Base-by-base conservation (phyloP, 306 rosid species). In the Rosa lucieae region DNA sequence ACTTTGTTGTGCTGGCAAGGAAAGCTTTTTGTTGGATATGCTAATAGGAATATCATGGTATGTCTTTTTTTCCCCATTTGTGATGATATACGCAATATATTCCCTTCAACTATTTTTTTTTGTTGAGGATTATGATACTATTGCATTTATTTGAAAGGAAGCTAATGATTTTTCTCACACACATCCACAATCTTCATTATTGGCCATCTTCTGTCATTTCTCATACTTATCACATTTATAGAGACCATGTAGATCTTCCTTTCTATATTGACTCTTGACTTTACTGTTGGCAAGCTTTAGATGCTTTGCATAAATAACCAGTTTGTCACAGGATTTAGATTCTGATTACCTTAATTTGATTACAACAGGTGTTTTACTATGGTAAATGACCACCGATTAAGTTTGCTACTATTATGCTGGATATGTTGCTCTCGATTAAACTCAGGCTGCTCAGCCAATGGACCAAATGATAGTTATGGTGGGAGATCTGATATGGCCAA, bases 11-110 rank as follows among this genome's bases (percentile, higher is more conserved):
- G 88, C 79, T 87, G 91, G 85, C 89, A 91, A 79, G 97, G 89
- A 85, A 92, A 89, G 80, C 89, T 92, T 14, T 92, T 84, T 75
- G 90, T 91, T 71, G 99, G 99, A 70, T 86, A 44, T 84, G 95
- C 89, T 40, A 89, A 94, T 67, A 85, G 85, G 84, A 79, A 85
- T 72, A 79, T 92, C 79, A 92, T 87, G 97, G 98, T 92, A 52
- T 40, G 37, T 49, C 73, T 76, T 43, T 75, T 53, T 74, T 77
- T 21, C 61, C 61, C 37, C 18, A 18, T 70, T 53, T 32, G 21
- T 47, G 67, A 46, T 21, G 65, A 75, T 62, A 35, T 63, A 80
- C 55, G 46, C 66, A 7, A 42, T 11, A 18, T 32, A 20, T 12
- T 71, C 73, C 42, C 35, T 51, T 43, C 56, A 11, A 53, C 8